Evolutionary conservation across 1,284 basidiomycete genomes (phyloP).

Genomic region (Malassezia obtusa): DNA sequence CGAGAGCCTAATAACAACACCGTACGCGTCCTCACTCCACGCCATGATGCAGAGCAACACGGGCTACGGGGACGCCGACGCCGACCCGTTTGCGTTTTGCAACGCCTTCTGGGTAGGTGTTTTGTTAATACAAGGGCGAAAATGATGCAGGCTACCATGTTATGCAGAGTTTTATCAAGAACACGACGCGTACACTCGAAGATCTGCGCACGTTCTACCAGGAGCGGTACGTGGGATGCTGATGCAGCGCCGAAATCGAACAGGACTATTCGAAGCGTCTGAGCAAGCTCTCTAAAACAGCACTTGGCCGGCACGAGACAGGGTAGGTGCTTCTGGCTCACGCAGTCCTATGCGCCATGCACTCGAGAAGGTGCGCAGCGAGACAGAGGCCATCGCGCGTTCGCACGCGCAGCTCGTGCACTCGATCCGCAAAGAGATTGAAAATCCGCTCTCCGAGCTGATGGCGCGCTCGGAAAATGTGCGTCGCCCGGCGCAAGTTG

Average conservation of each 20-base stretch:
- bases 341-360: conserved; percentile 67
- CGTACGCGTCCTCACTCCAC: neutral
- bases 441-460: conserved; percentile 51
- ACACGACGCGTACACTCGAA: conserved; percentile 73
- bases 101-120: conserved; percentile 74
- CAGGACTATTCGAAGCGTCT: conserved; percentile 89
- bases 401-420: conserved; percentile 62
- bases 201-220: conserved; percentile 79
- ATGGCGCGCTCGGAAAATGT: conserved; percentile 27
- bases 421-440: conserved; percentile 69
- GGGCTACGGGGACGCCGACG: conserved; percentile 1
- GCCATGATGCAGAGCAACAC: conserved; percentile 8
- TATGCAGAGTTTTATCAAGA: conserved; percentile 74
- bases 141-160: conserved; percentile 78
- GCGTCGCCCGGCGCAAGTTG: conserved; percentile 23
- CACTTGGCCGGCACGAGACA: conserved; percentile 78
- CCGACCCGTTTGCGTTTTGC: conserved; percentile 62
- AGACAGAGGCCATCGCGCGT: conserved; percentile 72
- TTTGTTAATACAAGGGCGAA: conserved; percentile 19
- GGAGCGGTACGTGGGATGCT: conserved; percentile 54
- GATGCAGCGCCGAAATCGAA: conserved; percentile 67
- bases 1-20: neutral
- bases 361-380: conserved; percentile 65
- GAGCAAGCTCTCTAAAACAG: conserved; percentile 65
- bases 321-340: conserved; percentile 55